Percentiles rank a stretch among this genome's conserved stretches.
These are phyloP conservation scores for Ceratocystis cacaofunesta DNA, from an alignment of 2,329 filamentous ascomycete genomes.

Conservation along the genomic window DNA sequence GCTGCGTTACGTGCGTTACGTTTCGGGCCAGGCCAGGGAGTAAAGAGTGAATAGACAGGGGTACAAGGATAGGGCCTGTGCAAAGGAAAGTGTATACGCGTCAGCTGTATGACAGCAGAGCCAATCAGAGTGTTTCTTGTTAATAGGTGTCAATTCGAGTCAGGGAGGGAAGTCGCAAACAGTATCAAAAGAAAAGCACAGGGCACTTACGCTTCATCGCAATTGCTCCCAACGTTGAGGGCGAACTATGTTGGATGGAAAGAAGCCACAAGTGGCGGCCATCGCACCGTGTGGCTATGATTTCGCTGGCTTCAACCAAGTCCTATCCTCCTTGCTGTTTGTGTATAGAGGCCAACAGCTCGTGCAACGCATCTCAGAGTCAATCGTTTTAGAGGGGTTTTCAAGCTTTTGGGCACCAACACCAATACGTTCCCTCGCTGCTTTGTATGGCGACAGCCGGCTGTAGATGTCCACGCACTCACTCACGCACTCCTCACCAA, in stretches of 20 bases:
- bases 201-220: background rate
- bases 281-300: no score
- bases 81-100: slow-evolving; percentile 20
- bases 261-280: no score
- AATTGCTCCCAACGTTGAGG: background rate
- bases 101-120: slow-evolving; percentile 21
- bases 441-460: background rate
- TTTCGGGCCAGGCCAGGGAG: slow-evolving; percentile 10
- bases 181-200: background rate
- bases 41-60: background rate
- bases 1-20: background rate
- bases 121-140: slow-evolving; percentile 19
- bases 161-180: background rate
- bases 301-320: no score
- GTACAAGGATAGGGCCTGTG: slow-evolving; percentile 7
- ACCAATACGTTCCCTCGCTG: background rate
- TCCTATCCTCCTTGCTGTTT: no score
- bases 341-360: no score
- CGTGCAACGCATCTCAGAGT: no score
- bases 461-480: background rate
- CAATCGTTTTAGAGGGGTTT: background rate
- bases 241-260: background rate
- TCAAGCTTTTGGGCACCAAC: background rate
- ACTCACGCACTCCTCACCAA: background rate
- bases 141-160: slow-evolving; percentile 1